phyloP scores from a whole-genome alignment of 352 stramenopile species.

The Sclerospora graminicola region DNA sequence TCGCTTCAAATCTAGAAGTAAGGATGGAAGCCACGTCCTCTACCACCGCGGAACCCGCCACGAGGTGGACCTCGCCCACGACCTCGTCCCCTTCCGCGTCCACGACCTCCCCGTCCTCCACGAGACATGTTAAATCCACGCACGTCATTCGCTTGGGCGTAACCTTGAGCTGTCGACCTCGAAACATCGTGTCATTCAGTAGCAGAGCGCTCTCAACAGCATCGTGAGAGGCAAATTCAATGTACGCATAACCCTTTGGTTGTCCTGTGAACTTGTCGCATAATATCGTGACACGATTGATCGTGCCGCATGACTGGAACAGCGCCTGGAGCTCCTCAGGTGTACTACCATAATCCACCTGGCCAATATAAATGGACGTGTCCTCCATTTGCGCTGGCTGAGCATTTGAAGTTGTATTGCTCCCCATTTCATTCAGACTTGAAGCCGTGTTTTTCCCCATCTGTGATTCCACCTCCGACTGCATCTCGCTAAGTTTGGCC shows the following conservation, averaged over 20 bases:
- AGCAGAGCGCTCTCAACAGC: constrained; percentile 82
- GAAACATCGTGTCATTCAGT: constrained; percentile 90
- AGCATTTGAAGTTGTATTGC: constrained; percentile 9
- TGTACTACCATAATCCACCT: constrained; percentile 95
- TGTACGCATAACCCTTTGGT: constrained; percentile 92
- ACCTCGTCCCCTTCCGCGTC: constrained; percentile 41
- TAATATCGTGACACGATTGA: constrained; percentile 97
- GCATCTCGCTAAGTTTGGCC: constrained; percentile 76
- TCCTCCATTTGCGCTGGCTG: constrained; percentile 46
- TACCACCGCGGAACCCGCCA: constrained; percentile 55
- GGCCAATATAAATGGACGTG: constrained; percentile 90
- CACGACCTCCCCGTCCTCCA: constrained; percentile 38
- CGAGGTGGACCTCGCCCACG: constrained; percentile 40
- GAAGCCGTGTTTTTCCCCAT: constrained; percentile 57
- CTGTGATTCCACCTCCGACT: constrained; percentile 70
- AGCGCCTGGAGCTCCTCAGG: constrained; percentile 93
- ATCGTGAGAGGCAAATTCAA: constrained; percentile 87
- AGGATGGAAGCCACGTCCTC: constrained; percentile 62
- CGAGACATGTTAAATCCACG: constrained; percentile 61
- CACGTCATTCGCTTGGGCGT: constrained; percentile 75
- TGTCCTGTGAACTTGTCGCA: constrained; percentile 96
- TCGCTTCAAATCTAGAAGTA: constrained; percentile 33
- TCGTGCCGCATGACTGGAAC: constrained; percentile 94
- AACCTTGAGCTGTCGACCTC: constrained; percentile 87
- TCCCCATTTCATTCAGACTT: constrained; percentile 32